Evolutionary conservation across 345 rosid genomes (phyloP).

Genomic region (Noccaea caerulescens): DNA sequence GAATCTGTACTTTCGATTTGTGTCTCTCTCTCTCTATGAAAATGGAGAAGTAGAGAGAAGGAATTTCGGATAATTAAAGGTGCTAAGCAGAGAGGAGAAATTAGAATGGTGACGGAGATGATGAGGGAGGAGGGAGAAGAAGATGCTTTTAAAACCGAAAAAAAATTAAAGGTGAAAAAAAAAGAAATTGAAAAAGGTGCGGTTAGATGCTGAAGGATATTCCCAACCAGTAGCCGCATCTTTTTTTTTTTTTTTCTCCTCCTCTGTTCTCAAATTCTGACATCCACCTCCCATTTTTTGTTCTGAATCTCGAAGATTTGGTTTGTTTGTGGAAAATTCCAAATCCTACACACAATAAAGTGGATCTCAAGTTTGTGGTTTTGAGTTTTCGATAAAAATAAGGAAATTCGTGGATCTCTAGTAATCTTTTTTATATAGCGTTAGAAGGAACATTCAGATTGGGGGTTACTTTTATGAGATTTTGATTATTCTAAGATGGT

Average conservation of each 20-base stretch:
- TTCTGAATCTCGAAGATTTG: conserved; percentile 28
- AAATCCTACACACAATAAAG: background rate
- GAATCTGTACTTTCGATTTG: background rate
- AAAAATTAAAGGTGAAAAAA: conserved; percentile 13
- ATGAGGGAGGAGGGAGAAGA: conserved; percentile 36
- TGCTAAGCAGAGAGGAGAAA: background rate
- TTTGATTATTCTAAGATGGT: background rate
- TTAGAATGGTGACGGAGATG: conserved; percentile 8
- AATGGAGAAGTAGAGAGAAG: conserved; percentile 9
- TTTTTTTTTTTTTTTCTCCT: conserved; percentile 21
- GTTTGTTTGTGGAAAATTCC: conserved; percentile 26
- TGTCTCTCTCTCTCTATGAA: conserved; percentile 25
- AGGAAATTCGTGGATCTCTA: too few relatives aligned
- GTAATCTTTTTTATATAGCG: too few relatives aligned
- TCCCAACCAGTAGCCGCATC: conserved; percentile 48
- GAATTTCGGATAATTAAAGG: background rate
- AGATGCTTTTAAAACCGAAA: conserved; percentile 40
- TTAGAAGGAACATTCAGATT: background rate
- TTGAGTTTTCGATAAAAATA: background rate
- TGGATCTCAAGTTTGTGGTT: conserved; percentile 32
- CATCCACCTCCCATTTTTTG: conserved; percentile 37
- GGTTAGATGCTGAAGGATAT: conserved; percentile 47
- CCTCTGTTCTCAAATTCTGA: conserved; percentile 20
- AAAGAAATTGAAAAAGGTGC: conserved; percentile 19
- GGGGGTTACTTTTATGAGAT: background rate